Percentiles rank a stretch among this genome's conserved stretches.
phyloP scores from a whole-genome alignment of 257 asterid species.

The Eucommia ulmoides region DNA sequence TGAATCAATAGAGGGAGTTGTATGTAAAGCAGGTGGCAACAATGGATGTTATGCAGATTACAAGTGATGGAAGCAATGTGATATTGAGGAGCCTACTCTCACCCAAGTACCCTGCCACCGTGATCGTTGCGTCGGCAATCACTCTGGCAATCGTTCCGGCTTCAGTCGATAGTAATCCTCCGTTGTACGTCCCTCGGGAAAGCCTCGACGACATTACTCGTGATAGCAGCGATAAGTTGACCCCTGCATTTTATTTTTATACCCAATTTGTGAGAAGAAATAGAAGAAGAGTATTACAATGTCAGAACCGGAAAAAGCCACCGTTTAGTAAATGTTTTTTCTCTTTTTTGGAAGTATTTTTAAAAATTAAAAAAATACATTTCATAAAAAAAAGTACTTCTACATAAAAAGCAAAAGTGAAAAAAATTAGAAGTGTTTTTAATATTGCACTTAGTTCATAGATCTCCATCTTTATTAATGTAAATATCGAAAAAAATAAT shows the following conservation, averaged over 20 bases:
- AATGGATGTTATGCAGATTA: constrained; percentile 63
- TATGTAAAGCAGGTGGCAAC: constrained; percentile 81
- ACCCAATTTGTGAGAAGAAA: no score
- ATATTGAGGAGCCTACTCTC: constrained; percentile 50
- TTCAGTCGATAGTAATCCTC: constrained; percentile 85
- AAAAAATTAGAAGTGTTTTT: no score
- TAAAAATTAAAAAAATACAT: no score
- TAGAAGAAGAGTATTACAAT: neutral
- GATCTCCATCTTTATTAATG: no score
- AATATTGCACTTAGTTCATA: no score
- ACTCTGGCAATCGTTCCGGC: constrained; percentile 92
- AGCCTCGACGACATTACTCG: constrained; percentile 95
- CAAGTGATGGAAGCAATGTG: constrained; percentile 74
- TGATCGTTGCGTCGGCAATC: constrained; percentile 81
- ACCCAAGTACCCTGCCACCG: constrained; percentile 74
- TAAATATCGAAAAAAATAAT: no score
- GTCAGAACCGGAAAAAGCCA: neutral
- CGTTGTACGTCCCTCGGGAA: constrained; percentile 88
- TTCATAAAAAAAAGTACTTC: no score
- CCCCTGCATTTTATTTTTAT: constrained; percentile 58
- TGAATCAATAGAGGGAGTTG: constrained; percentile 53
- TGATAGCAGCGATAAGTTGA: constrained; percentile 79
- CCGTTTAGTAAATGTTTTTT: no score
- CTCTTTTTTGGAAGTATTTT: no score
- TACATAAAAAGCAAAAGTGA: no score